Evolutionary conservation across 192 early-diverging fungal species (phyloP).

Genomic region (Entomortierella chlamydospora): DNA sequence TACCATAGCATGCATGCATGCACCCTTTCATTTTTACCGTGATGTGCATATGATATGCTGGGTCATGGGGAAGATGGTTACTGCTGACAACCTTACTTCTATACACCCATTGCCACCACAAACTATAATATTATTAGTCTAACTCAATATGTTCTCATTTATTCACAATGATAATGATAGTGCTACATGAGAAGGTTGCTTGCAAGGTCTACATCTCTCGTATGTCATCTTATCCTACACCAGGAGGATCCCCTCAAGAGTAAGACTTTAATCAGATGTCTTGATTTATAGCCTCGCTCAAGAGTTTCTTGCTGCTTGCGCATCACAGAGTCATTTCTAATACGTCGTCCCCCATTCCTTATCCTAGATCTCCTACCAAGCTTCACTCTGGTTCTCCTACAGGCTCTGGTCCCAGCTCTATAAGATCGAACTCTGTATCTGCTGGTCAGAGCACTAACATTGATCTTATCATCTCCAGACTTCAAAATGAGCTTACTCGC

Average conservation of each 20-base stretch:
- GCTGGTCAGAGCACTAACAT: slow-evolving; percentile 41
- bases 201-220: slow-evolving; percentile 47
- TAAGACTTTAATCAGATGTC: slow-evolving; percentile 2
- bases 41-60: too few species aligned
- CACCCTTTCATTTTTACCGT: too few species aligned
- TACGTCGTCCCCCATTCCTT: background rate
- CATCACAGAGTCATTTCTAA: background rate
- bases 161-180: slow-evolving; percentile 1
- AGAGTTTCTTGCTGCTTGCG: background rate
- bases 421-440: slow-evolving; percentile 5
- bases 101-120: too few species aligned
- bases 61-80: background rate
- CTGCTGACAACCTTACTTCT: slow-evolving; percentile 8
- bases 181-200: slow-evolving; percentile 52
- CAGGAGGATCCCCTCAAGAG: slow-evolving; percentile 43
- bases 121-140: background rate
- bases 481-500: slow-evolving; percentile 41
- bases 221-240: slow-evolving; percentile 33
- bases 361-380: slow-evolving; percentile 23
- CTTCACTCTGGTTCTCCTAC: slow-evolving; percentile 23
- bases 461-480: slow-evolving; percentile 50
- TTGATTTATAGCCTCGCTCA: too few species aligned
- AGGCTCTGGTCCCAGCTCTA: slow-evolving; percentile 14
- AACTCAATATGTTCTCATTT: too few species aligned
- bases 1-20: background rate